Evolutionary conservation across 805 yeast genomes (phyloP).

Genomic region (Barnettozyma siamensis): DNA sequence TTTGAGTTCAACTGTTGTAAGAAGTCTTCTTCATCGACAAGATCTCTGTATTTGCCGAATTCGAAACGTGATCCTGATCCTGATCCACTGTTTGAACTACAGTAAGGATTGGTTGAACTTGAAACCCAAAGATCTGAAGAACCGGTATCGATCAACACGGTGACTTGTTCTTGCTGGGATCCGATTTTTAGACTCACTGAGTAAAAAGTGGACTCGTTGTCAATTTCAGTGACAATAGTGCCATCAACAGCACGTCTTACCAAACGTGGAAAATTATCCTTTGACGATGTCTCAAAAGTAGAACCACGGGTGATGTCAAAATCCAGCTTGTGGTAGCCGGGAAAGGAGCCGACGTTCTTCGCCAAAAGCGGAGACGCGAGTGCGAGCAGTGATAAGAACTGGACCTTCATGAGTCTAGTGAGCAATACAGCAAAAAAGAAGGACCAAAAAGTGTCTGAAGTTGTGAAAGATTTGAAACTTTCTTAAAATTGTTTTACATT

Average conservation of each 20-base stretch:
- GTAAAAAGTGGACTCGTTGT: slow-evolving; percentile 39
- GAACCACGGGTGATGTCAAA: slow-evolving; percentile 18
- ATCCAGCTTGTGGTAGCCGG: slow-evolving; percentile 13
- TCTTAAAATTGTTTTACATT: not conserved
- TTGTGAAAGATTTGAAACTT: not conserved
- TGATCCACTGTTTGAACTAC: slow-evolving; percentile 20
- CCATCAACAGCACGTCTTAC: slow-evolving; percentile 24
- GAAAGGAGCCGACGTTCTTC: slow-evolving; percentile 8
- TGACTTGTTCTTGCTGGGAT: slow-evolving; percentile 48
- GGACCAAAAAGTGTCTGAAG: too few relatives aligned
- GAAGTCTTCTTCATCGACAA: slow-evolving; percentile 8
- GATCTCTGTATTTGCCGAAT: slow-evolving; percentile 9
- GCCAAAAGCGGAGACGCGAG: slow-evolving; percentile 10
- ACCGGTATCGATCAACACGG: slow-evolving; percentile 67
- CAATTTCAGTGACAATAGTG: slow-evolving; percentile 28
- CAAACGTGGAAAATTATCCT: slow-evolving; percentile 1
- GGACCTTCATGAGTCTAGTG: slow-evolving; percentile 3
- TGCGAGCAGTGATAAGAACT: not conserved
- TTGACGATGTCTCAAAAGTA: slow-evolving; percentile 11
- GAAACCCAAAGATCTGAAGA: slow-evolving; percentile 70
- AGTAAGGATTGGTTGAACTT: slow-evolving; percentile 42
- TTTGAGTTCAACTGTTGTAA: not conserved
- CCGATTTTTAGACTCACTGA: slow-evolving; percentile 46
- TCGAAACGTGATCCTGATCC: not conserved
- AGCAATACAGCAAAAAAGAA: too few relatives aligned